Evolutionary conservation across 2,329 filamentous ascomycete genomes (phyloP).

Genomic region (Ophiocordyceps unilateralis): DNA sequence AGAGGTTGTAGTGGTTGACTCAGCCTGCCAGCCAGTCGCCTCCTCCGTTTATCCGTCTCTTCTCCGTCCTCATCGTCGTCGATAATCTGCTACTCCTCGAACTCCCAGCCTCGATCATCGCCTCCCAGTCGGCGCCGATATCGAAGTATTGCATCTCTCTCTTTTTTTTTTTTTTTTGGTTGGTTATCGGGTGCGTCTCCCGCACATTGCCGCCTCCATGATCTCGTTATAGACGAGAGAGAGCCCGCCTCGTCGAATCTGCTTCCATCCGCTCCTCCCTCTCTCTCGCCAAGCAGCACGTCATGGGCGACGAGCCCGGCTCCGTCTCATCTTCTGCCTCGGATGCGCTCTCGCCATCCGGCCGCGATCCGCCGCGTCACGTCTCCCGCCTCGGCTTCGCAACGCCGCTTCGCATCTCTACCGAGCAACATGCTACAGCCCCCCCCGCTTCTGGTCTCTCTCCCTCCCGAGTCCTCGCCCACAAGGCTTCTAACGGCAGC

Average conservation of each 20-base stretch:
- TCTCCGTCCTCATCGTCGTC: neutral
- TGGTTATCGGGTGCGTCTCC: neutral
- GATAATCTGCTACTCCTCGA: no score
- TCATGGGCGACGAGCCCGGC: slow-evolving; percentile 2
- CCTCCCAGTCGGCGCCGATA: no score
- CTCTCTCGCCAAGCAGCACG: no score
- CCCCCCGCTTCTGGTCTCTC: slow-evolving; percentile 11
- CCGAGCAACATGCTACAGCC: slow-evolving; percentile 10
- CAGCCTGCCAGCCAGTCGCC: neutral
- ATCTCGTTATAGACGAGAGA: slow-evolving; percentile 15
- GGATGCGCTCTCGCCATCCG: neutral
- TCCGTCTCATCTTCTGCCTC: neutral
- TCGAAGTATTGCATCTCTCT: no score
- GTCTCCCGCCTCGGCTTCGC: neutral
- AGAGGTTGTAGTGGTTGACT: neutral
- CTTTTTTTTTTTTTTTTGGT: no score
- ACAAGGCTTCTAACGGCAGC: slow-evolving; percentile 13
- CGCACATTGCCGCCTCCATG: slow-evolving; percentile 12
- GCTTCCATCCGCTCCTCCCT: neutral
- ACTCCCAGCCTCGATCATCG: neutral
- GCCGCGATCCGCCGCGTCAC: neutral
- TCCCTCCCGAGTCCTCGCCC: slow-evolving; percentile 11
- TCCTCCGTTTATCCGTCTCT: neutral
- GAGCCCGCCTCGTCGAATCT: neutral
- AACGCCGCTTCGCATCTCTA: slow-evolving; percentile 19